phyloP scores from a whole-genome alignment of 257 asterid species.

The Capsicum pubescens region DNA sequence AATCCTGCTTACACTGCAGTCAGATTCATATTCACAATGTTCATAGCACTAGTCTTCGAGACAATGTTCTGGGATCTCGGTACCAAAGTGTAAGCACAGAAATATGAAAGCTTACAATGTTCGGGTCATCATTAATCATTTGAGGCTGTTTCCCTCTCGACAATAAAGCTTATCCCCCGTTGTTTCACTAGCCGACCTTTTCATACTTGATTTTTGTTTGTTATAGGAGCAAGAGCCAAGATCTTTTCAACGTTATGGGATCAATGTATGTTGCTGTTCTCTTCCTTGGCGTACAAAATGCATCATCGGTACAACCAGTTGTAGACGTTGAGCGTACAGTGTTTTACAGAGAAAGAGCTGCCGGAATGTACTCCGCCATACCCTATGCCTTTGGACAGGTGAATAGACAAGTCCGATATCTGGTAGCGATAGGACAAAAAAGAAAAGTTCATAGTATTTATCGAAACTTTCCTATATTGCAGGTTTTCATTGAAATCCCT shows the following conservation, averaged over 20 bases:
- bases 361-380: slow-evolving; percentile 49
- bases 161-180: too few species aligned
- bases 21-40: slow-evolving; percentile 45
- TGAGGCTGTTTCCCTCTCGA: too few species aligned
- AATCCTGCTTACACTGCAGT: slow-evolving; percentile 58
- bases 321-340: slow-evolving; percentile 51
- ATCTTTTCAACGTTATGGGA: slow-evolving; percentile 25
- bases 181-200: too few species aligned
- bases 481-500: slow-evolving; percentile 22
- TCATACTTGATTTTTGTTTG: slow-evolving; percentile 39
- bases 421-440: background rate
- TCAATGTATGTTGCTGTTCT: slow-evolving; percentile 31
- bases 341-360: slow-evolving; percentile 48
- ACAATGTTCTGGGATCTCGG: slow-evolving; percentile 68
- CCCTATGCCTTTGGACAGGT: slow-evolving; percentile 53
- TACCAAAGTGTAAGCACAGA: slow-evolving; percentile 45
- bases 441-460: background rate
- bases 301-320: slow-evolving; percentile 47
- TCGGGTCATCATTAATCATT: too few species aligned
- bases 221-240: background rate
- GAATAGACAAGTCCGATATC: background rate
- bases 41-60: slow-evolving; percentile 49
- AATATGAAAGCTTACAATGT: too few species aligned
- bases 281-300: slow-evolving; percentile 29
- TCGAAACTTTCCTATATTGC: background rate